These are phyloP conservation scores for Vigna reflexopilosa DNA, from an alignment of 306 rosid genomes.

Conservation along the genomic window DNA sequence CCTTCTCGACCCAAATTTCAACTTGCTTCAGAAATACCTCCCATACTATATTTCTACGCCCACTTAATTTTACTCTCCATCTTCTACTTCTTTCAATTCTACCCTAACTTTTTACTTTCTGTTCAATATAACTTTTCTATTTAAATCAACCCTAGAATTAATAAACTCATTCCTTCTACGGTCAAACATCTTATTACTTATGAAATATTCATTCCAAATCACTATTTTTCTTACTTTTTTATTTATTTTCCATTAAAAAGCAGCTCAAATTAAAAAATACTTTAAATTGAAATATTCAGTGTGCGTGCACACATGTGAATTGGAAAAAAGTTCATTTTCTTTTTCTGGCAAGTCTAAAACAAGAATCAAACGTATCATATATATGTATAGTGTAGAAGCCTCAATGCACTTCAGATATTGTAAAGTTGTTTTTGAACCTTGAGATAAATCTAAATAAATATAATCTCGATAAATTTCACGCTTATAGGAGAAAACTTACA, in stretches of 20 bases:
- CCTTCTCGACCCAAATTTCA: slow-evolving; percentile 40
- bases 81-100: background rate
- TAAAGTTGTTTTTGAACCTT: too few relatives aligned
- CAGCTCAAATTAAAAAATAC: background rate
- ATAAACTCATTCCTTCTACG: background rate
- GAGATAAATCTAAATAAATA: too few relatives aligned
- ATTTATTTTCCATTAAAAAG: background rate
- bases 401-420: too few relatives aligned
- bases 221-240: background rate
- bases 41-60: background rate
- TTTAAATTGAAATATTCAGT: background rate
- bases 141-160: background rate
- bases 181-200: background rate
- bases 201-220: background rate
- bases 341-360: too few relatives aligned
- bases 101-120: background rate
- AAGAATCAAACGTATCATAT: too few relatives aligned
- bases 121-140: background rate
- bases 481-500: too few relatives aligned
- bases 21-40: slow-evolving; percentile 39
- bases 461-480: too few relatives aligned
- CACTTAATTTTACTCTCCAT: background rate
- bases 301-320: background rate
- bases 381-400: too few relatives aligned
- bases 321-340: background rate